Evolutionary conservation across 75 land plant species (phyloP).

Genomic region (Sequoia sempervirens): DNA sequence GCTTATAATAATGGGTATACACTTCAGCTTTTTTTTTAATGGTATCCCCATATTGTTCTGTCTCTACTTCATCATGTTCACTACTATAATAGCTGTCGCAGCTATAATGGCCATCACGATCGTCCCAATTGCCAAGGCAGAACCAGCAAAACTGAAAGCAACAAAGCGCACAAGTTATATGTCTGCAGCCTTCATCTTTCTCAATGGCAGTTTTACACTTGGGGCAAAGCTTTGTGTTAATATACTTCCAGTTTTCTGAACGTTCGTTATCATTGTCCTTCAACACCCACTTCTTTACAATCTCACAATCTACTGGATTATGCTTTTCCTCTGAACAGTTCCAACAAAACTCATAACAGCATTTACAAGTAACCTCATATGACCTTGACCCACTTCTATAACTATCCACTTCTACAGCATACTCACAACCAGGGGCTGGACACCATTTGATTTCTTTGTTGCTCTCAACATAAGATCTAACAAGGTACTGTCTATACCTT

Average conservation of each 20-base stretch:
- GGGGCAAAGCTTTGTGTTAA: no score
- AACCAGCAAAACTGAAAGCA: constrained; percentile 15
- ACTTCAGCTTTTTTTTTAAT: constrained; percentile 7
- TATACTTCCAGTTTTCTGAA: no score
- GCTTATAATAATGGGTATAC: constrained; percentile 24
- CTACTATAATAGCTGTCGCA: background rate
- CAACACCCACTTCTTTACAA: no score
- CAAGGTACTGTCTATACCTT: background rate
- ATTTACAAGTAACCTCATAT: no score
- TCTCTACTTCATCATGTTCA: background rate
- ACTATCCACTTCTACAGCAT: constrained; percentile 20
- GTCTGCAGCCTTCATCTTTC: no score
- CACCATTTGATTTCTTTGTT: constrained; percentile 22
- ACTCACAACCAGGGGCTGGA: constrained; percentile 40
- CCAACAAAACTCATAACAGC: no score
- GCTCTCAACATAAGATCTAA: background rate
- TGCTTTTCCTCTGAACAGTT: no score
- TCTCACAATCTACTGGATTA: no score
- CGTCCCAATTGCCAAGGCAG: constrained; percentile 14
- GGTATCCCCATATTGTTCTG: constrained; percentile 25
- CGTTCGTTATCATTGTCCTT: no score
- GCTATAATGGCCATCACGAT: background rate
- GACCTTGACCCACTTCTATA: constrained; percentile 5
- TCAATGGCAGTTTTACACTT: no score
- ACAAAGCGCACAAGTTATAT: no score